A percentile compares a stretch with the other conserved stretches of the same genome.
phyloP scores from a whole-genome alignment of 106 monocot genomes.

The Allium cepa region DNA sequence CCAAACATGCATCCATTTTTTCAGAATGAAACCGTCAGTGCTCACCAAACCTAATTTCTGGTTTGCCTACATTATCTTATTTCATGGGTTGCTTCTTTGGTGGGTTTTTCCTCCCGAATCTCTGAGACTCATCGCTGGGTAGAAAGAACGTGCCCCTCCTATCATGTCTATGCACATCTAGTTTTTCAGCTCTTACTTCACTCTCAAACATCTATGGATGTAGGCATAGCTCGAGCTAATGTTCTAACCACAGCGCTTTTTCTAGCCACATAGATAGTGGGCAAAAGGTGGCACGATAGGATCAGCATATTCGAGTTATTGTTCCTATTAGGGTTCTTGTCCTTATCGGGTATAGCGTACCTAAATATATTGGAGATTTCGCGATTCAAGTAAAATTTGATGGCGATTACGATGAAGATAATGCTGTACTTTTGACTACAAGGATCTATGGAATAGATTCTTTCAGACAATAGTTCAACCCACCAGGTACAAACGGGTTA shows the following conservation, averaged over 20 bases:
- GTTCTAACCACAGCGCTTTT: constrained; percentile 19
- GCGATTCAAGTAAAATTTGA: too few relatives aligned
- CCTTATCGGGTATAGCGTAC: constrained; percentile 28
- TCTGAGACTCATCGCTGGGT: constrained; percentile 24
- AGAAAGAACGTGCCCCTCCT: constrained; percentile 25
- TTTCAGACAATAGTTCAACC: too few relatives aligned
- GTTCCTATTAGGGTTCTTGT: constrained; percentile 15
- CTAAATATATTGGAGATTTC: too few relatives aligned
- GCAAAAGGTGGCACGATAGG: constrained; percentile 8
- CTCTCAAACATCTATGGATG: constrained; percentile 9
- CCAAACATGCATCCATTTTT: constrained; percentile 8
- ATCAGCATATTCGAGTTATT: constrained; percentile 19
- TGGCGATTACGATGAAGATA: too few relatives aligned
- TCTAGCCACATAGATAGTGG: constrained; percentile 17
- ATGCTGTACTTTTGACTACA: too few relatives aligned
- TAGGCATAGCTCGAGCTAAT: constrained; percentile 26
- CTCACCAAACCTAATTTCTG: constrained; percentile 2
- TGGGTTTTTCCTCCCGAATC: constrained; percentile 14
- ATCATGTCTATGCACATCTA: constrained; percentile 21
- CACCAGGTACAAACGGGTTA: too few relatives aligned
- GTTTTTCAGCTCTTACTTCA: constrained; percentile 9
- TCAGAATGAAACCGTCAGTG: constrained; percentile 16
- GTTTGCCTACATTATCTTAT: constrained; percentile 23
- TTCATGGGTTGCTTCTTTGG: constrained; percentile 29
- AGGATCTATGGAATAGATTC: too few relatives aligned